These are phyloP conservation scores for Gloeopeniophorella convolvens DNA, from an alignment of 768 basidiomycete genomes.

Conservation along the genomic window DNA sequence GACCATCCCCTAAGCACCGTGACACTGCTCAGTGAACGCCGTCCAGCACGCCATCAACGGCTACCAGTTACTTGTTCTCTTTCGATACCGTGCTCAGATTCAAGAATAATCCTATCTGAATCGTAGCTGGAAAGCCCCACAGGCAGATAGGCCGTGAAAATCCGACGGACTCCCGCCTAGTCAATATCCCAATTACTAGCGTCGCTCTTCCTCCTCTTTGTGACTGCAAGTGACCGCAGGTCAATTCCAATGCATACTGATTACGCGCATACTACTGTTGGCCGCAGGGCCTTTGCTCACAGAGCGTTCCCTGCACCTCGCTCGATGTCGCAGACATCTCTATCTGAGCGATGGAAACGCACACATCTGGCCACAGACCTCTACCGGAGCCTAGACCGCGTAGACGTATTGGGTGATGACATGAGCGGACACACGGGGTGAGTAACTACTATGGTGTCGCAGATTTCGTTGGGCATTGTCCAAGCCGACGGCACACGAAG, in stretches of 20 bases:
- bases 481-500: constrained; percentile 29
- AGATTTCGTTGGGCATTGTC: not conserved
- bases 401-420: constrained; percentile 62
- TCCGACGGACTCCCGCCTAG: no score
- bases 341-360: constrained; percentile 9
- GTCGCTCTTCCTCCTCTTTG: no score
- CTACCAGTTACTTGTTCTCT: no score
- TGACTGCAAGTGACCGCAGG: no score
- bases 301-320: not conserved
- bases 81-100: no score
- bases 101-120: no score
- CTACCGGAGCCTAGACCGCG: constrained; percentile 45
- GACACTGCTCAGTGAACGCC: no score
- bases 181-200: no score
- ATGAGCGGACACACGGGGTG: constrained; percentile 65
- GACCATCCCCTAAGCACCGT: no score
- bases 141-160: no score
- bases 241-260: not conserved
- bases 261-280: not conserved
- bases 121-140: no score
- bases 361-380: constrained; percentile 19
- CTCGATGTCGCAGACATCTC: constrained; percentile 1
- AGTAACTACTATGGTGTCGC: constrained; percentile 7
- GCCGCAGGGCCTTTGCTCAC: not conserved
- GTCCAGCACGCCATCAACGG: no score